phyloP scores from a whole-genome alignment of 257 asterid species.

The Solanum ahanhuiri region DNA sequence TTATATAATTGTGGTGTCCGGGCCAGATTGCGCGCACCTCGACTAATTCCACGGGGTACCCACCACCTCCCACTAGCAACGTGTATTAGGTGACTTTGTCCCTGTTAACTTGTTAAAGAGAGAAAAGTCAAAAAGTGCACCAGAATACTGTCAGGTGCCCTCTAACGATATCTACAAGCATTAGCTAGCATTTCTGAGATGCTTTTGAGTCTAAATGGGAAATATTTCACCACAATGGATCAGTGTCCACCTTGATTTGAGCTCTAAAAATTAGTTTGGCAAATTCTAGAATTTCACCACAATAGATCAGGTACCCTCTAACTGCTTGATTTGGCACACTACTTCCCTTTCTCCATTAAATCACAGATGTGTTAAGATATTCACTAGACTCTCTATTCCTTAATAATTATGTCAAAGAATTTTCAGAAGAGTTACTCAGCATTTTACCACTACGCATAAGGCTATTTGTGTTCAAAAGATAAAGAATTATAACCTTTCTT shows the following conservation, averaged over 20 bases:
- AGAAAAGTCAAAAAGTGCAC: not conserved
- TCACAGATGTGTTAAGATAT: not conserved
- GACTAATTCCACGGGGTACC: not conserved
- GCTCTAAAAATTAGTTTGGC: not conserved
- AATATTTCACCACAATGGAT: not conserved
- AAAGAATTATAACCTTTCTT: not conserved
- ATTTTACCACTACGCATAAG: not conserved
- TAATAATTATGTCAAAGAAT: not conserved
- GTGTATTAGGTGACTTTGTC: not conserved
- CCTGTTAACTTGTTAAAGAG: not conserved
- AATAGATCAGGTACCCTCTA: too few relatives aligned
- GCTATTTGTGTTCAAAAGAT: not conserved
- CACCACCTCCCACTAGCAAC: not conserved
- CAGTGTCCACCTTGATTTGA: not conserved
- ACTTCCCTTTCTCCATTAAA: not conserved
- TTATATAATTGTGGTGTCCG: not conserved
- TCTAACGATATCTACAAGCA: not conserved
- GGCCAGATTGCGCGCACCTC: not conserved
- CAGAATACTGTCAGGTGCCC: not conserved
- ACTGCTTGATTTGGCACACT: not conserved
- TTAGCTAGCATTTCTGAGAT: not conserved
- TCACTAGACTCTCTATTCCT: not conserved
- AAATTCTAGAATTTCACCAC: not conserved
- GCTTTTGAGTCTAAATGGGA: not conserved
- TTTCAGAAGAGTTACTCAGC: not conserved